Evolutionary conservation across 345 rosid species (phyloP).

Genomic region (Hibiscus trionum): DNA sequence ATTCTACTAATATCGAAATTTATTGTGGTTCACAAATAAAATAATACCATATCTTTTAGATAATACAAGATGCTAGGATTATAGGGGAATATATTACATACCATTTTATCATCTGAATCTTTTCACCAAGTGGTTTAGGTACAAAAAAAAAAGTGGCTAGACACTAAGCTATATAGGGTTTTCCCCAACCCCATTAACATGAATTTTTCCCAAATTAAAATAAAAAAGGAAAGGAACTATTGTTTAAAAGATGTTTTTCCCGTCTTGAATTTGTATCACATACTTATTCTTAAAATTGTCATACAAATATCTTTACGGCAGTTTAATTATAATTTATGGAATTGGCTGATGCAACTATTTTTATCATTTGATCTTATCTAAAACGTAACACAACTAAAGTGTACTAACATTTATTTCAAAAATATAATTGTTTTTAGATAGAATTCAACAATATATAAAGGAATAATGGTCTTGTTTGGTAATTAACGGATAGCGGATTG

Average conservation of each 20-base stretch:
- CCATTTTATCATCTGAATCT: neutral
- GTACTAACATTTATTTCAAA: neutral
- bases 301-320: neutral
- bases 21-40: neutral
- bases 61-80: neutral
- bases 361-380: neutral
- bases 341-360: neutral
- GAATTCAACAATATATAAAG: too few relatives aligned
- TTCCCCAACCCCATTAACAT: conserved; percentile 1
- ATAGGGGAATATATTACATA: neutral
- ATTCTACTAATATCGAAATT: neutral
- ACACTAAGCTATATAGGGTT: neutral
- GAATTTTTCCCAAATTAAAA: neutral
- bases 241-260: neutral
- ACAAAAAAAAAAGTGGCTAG: neutral
- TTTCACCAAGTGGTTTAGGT: conserved; percentile 3
- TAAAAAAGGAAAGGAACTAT: neutral
- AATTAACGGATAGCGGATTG: too few relatives aligned
- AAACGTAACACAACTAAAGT: neutral
- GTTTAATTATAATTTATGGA: neutral
- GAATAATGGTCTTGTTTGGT: too few relatives aligned
- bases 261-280: neutral
- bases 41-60: neutral
- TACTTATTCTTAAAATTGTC: neutral
- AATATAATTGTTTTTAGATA: too few relatives aligned